Evolutionary conservation across 108 stramenopile species (phyloP), one percentile per base, ranked within the genome.

Genomic region (Phaeodactylum tricornutum): DNA sequence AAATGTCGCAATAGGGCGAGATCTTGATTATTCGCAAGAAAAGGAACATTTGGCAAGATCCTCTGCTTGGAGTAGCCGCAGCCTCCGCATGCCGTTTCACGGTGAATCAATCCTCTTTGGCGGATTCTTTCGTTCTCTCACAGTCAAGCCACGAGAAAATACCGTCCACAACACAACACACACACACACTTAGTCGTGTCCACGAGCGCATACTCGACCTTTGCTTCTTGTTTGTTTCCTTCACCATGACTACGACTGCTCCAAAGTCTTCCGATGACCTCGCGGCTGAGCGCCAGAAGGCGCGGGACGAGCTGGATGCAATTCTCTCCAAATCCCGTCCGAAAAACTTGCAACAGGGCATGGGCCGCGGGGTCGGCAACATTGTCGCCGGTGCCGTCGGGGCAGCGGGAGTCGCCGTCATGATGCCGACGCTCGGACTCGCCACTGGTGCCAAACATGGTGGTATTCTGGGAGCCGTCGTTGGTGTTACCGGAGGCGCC

Each of bases 351-450:
- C 36, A 14, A 5, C 29, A 77, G 45, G 76, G 76, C 3, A 9
- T 68, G 9, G 31, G 32, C 1, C 11, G n/a, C 21, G 86, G 86
- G 21, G 65, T 81, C 4, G 47, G 53, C 16, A 83, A 83, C 38
- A 68, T 87, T 19, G 50, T 87, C 3, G 48, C 39, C 3, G 86
- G 77, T 12, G 78, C 79, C 0, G 64, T 87, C 5, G 86, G 86
- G 23, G 76, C 59, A n/a, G 79, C 67, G 2, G 86, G 86, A 24
- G 41, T 83, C 11, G 67, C 72, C 0, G 77, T 87, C 0, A 19
- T 83, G 11, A 67, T 72, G 4, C 86, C 86, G 12, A 60, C 57
- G 23, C 48, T 57, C 27, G 75, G 71, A 37, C 31, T 55, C 3
- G 60, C 57, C 36, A 52, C 47, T 34, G 59, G 43, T 32, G 43